Evolutionary conservation across 140 eudicot genomes (phyloP).

Genomic region (Stevia rebaudiana): DNA sequence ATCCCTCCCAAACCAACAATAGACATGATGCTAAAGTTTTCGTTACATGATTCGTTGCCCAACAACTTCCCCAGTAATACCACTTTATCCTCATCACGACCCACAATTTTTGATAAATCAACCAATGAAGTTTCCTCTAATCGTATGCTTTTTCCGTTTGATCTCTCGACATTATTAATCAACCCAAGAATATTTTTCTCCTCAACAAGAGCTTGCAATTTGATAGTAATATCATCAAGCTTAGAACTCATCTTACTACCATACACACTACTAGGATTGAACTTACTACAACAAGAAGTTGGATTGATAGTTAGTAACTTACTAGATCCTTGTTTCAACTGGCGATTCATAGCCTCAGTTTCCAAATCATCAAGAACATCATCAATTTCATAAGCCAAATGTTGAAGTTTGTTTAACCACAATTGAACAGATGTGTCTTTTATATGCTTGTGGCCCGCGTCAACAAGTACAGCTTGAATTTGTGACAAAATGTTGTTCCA

Average conservation of each 20-base stretch:
- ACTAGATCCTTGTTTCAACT: no score
- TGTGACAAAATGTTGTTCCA: not conserved
- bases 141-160: not conserved
- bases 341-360: no score
- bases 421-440: not conserved
- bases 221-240: conserved; percentile 10
- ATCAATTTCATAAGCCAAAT: no score
- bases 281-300: not conserved
- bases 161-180: conserved; percentile 13
- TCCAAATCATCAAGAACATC: no score
- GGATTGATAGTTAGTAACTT: no score
- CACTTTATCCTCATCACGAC: conserved; percentile 43
- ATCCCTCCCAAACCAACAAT: conserved; percentile 46
- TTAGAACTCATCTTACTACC: conserved; percentile 21
- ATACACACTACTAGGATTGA: conserved; percentile 4
- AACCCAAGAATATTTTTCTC: conserved; percentile 20
- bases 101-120: conserved; percentile 26
- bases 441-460: not conserved
- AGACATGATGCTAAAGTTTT: conserved; percentile 13
- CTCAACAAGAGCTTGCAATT: conserved; percentile 8
- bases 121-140: conserved; percentile 32
- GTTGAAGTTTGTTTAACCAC: not conserved
- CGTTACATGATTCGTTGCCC: not conserved
- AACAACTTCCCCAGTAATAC: conserved; percentile 21
- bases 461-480: not conserved